Percentiles rank a stretch among this genome's conserved stretches.
phyloP scores from a whole-genome alignment of 2,329 filamentous ascomycete species.

The Myriangium duriaei region DNA sequence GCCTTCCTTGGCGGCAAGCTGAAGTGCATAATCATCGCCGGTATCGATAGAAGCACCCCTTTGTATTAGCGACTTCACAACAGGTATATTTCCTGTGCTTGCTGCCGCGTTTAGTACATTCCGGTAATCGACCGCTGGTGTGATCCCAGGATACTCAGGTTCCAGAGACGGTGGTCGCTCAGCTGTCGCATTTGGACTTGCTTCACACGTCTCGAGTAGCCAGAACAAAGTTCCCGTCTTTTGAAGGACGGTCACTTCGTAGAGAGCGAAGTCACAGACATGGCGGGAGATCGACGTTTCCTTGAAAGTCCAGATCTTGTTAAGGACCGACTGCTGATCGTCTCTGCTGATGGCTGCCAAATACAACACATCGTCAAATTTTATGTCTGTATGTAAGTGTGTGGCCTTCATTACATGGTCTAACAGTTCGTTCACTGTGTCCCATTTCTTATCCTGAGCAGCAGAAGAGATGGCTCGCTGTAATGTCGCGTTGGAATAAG shows the following conservation, averaged over 20 bases:
- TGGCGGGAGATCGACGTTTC: not conserved
- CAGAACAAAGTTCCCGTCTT: constrained; percentile 2
- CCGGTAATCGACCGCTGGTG: not conserved
- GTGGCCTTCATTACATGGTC: not conserved
- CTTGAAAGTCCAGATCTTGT: constrained; percentile 7
- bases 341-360: constrained; percentile 4
- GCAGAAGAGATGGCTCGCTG: constrained; percentile 1
- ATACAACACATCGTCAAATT: not conserved
- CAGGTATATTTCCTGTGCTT: constrained; percentile 1
- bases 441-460: not conserved
- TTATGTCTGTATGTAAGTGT: no score
- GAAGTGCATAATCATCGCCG: constrained; percentile 3
- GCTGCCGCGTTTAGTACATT: constrained; percentile 8
- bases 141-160: not conserved
- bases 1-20: constrained; percentile 8
- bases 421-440: not conserved
- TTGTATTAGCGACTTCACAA: constrained; percentile 1
- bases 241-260: constrained; percentile 3
- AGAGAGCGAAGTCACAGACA: constrained; percentile 6
- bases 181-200: constrained; percentile 4
- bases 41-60: constrained; percentile 4
- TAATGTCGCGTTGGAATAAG: constrained; percentile 4
- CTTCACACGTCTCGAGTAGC: constrained; percentile 3
- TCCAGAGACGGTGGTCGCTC: not conserved
- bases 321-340: constrained; percentile 3